phyloP scores from a whole-genome alignment of 371 early-diverging fungal genomes.

The Batkoa obscura region DNA sequence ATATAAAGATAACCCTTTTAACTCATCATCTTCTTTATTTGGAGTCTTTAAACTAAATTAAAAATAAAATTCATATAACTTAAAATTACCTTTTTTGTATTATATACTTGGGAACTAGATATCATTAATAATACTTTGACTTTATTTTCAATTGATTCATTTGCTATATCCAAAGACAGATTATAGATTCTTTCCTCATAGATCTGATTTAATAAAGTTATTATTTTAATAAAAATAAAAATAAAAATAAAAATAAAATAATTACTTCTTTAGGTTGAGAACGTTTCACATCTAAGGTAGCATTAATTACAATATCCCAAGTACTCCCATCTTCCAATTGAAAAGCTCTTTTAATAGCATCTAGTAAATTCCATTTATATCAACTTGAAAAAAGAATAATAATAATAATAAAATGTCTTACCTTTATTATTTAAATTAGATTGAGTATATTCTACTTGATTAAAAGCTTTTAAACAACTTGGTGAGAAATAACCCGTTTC shows the following conservation, averaged over 20 bases:
- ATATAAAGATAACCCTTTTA: background rate
- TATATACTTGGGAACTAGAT: background rate
- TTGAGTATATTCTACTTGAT: conserved; percentile 2
- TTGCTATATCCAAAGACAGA: background rate
- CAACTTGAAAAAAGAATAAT: background rate
- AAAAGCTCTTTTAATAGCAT: background rate
- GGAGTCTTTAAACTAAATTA: background rate
- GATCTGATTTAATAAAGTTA: background rate
- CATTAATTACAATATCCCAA: conserved; percentile 4
- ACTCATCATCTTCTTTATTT: background rate
- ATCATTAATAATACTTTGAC: background rate
- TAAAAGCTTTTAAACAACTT: background rate
- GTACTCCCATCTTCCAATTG: background rate
- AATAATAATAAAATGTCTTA: background rate
- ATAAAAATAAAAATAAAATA: background rate
- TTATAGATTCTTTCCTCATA: background rate
- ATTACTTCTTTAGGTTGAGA: conserved; percentile 1
- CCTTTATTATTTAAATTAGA: background rate
- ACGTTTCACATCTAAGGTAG: background rate
- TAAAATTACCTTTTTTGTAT: background rate
- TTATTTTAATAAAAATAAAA: background rate
- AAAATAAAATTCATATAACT: background rate
- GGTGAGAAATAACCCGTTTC: conserved; percentile 5
- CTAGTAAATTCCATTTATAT: background rate
- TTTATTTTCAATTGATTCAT: background rate